Percentiles rank a stretch among this genome's conserved stretches.
phyloP scores from a whole-genome alignment of 164 flowering plant species.

The Stephania japonica region DNA sequence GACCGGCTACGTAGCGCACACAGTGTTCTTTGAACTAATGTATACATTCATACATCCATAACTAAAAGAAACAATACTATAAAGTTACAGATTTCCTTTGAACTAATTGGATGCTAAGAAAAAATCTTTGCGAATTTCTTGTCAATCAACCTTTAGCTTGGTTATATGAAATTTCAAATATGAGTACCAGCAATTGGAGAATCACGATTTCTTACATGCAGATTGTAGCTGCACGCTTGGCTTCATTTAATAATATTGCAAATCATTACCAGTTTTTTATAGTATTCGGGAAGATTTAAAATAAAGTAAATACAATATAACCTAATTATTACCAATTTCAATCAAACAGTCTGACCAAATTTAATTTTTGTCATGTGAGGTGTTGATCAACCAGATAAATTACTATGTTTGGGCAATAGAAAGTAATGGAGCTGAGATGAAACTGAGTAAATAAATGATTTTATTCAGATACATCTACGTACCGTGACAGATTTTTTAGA shows the following conservation, averaged over 20 bases:
- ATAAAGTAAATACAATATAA: neutral
- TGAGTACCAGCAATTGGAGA: neutral
- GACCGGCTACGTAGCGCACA: too few species aligned
- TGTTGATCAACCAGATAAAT: neutral
- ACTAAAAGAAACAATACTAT: neutral
- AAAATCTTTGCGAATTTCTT: neutral
- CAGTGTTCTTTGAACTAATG: neutral
- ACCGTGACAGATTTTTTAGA: constrained; percentile 18
- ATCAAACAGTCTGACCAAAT: neutral
- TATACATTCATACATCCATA: neutral
- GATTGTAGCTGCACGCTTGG: neutral
- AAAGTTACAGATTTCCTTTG: neutral
- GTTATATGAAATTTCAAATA: neutral
- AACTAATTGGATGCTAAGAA: neutral
- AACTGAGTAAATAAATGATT: neutral
- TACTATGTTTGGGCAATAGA: neutral
- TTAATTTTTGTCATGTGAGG: neutral
- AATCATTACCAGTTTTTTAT: neutral
- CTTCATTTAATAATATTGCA: neutral
- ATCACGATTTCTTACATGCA: neutral
- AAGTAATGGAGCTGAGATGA: neutral
- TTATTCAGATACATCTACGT: neutral
- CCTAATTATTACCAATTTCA: neutral
- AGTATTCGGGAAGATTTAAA: neutral
- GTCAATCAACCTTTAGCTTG: neutral